Conservation (phyloP, 345 rosid species). For the Melaleuca alternifolia region DNA sequence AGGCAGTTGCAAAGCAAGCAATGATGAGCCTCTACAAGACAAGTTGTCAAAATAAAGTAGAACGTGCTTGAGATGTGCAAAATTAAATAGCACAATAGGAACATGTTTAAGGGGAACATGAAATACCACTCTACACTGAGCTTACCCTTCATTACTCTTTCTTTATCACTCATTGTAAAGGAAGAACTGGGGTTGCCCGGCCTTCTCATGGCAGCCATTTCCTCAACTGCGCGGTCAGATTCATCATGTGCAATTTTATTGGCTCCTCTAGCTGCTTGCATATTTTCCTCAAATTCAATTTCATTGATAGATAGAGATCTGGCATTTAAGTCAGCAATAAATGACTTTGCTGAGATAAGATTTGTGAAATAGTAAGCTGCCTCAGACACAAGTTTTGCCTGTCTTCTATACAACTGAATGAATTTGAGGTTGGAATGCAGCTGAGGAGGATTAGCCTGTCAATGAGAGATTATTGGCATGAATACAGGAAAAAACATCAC, state of each 20-base stretch:
- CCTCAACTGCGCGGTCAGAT: slow-evolving; percentile 1
- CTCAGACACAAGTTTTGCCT: slow-evolving; percentile 37
- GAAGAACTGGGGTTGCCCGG: slow-evolving; percentile 10
- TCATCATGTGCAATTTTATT: slow-evolving; percentile 11
- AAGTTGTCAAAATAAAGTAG: background rate
- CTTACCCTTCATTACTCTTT: slow-evolving; percentile 18
- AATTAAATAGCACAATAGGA: background rate
- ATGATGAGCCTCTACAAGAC: background rate
- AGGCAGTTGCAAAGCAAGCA: background rate
- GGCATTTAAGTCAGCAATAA: slow-evolving; percentile 35
- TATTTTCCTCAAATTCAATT: slow-evolving; percentile 40
- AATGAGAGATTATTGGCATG: background rate
- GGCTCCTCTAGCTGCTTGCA: slow-evolving; percentile 41
- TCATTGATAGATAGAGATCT: slow-evolving; percentile 55
- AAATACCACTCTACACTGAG: background rate
- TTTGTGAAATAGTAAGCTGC: slow-evolving; percentile 52
- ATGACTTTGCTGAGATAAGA: slow-evolving; percentile 40
- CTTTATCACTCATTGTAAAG: background rate
- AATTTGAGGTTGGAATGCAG: slow-evolving; percentile 56
- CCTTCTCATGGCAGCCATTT: background rate
- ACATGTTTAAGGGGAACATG: background rate
- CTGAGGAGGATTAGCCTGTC: slow-evolving; percentile 54
- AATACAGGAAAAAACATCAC: background rate
- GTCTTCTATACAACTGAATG: slow-evolving; percentile 43
- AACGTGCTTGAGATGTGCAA: background rate